Base-by-base conservation (phyloP, 1,139 yeast genomes). In the Yamadazyma jaroonii region DNA sequence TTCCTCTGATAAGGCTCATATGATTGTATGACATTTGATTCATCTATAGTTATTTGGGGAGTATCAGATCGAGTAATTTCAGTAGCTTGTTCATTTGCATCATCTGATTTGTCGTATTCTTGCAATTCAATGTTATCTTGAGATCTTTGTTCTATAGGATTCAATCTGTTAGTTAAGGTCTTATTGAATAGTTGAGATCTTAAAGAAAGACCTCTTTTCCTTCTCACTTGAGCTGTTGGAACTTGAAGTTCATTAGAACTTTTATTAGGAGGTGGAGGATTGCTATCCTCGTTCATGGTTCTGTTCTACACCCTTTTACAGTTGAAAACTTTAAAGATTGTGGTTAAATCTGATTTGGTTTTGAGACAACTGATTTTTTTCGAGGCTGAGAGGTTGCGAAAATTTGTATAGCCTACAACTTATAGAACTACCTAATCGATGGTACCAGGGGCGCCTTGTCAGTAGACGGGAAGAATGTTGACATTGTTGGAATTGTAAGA, bases 181-280 rank as follows among this genome's bases (percentile, higher is more conserved):
- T 76, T 81, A 56, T 76, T 81, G 61, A 85, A 78, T 45, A 85
- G 67, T 59, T 84, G 94, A 0, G 89, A 74, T 48, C 95, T 70
- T 38, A 86, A 62, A 3, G 92, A 83, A 43, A 82, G 78, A 0
- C 94, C 90, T 53, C 95, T 65, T 45, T 77, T 79, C 45, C 92
- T 67, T 34, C 75, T 59, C 4, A 31, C 34, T 3, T 59, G 46
- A 15, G 55, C 62, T 4, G 62, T 24, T 8, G 52, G 52, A 15
- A 37, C 42, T 29, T 37, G 35, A 5, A 42, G 29, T 21, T 30
- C 38, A 25, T 35, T 29, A 17, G 23, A 9, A 9, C 22, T 29
- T 27, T 13, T 15, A 14, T 27, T n/a, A 9, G 13, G 29, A 27
- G 29, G 29, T 27, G 4, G 10, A 13, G 29, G 29, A 25, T 12